Evolutionary conservation across 305 asterid species (phyloP), one percentile per base, ranked within the genome.

Genomic region (Lippia alba): DNA sequence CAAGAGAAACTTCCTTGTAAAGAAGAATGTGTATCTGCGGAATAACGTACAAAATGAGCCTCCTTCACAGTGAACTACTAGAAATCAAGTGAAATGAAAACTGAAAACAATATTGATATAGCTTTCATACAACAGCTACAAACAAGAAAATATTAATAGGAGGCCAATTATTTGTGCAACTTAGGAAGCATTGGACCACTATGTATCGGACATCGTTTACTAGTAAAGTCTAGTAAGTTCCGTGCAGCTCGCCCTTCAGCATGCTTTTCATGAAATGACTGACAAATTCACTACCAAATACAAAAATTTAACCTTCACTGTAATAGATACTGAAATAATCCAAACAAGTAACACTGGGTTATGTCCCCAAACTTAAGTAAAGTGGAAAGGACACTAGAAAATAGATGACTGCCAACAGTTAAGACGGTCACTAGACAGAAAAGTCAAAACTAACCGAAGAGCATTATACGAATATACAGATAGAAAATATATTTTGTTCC

Each of bases 1-100:
- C 99, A 67, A 94, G 79, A 51, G 97, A 74, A 78, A 94, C 99
- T 78, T 94, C 99, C 92, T 91, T 91, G 91, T 91, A 94, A 51
- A 94, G 94, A 76, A 94, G 97, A 84, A 91, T 86, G 86, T 84
- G 81, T 79, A 94, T 91, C 99, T 94, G 96, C 87, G 86, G 40
- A 40, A 63, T 50, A 59, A 45, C 30, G 59, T 30, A 55, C 3
- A 51, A 32, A 50, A 65, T 56, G 64, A 57, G 58, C 10, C 24
- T 51, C 55, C 55, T 49, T 4, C n/a, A 17, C 40, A 49, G 45
- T 62, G 57, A 66, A 49, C 49, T 54, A 67, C 45, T 16, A 40
- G 11, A 49, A 44, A 45, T 30, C 8, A 62, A 41, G 66, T 4
- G 56, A 59, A 51, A 64, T 16, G 14, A 71, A 24, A 24, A 24